These are phyloP conservation scores for Triglochin maritima DNA, from an alignment of 106 monocot genomes.

Conservation along the genomic window DNA sequence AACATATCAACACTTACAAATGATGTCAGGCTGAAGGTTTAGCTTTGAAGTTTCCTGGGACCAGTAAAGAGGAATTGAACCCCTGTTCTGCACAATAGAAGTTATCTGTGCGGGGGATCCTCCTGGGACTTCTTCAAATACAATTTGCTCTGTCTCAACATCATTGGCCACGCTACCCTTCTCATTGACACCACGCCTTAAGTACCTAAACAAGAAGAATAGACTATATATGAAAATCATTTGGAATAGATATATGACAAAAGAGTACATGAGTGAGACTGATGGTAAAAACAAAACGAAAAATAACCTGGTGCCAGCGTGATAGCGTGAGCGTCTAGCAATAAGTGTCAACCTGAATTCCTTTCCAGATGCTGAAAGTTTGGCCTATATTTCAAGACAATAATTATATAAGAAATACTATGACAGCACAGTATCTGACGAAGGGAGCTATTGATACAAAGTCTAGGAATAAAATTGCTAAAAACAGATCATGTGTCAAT, in stretches of 20 bases:
- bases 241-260: neutral
- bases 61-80: slow-evolving; percentile 94
- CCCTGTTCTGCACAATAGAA: slow-evolving; percentile 87
- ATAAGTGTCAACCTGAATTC: slow-evolving; percentile 77
- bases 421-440: neutral
- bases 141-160: slow-evolving; percentile 17
- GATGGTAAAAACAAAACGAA: neutral
- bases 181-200: slow-evolving; percentile 83
- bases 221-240: neutral
- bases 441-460: neutral
- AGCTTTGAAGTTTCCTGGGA: slow-evolving; percentile 79
- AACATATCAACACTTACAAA: slow-evolving; percentile 37
- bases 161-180: slow-evolving; percentile 2
- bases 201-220: slow-evolving; percentile 30
- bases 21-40: slow-evolving; percentile 82
- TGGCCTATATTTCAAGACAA: slow-evolving; percentile 33
- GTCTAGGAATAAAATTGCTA: neutral
- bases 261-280: neutral
- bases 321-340: slow-evolving; percentile 81
- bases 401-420: neutral
- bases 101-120: slow-evolving; percentile 46
- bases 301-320: slow-evolving; percentile 79
- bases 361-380: slow-evolving; percentile 55
- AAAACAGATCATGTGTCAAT: neutral
- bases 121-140: slow-evolving; percentile 49